Conservation (phyloP, 768 basidiomycete genomes). For the Mycena venus region DNA sequence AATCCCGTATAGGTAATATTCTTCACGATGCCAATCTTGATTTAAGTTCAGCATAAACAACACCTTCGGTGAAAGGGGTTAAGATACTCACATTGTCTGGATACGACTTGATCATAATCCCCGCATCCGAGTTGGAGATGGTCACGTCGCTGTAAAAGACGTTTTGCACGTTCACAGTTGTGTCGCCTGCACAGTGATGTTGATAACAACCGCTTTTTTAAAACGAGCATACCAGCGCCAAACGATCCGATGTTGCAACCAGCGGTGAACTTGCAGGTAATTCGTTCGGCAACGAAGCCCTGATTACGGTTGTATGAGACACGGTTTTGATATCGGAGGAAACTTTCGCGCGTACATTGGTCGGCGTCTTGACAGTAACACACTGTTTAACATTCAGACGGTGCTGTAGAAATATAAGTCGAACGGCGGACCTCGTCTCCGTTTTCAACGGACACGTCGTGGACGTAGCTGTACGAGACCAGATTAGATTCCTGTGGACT, state of each 20-base stretch:
- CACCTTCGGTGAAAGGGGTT: neutral
- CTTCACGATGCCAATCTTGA: conserved; percentile 31
- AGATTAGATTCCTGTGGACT: neutral
- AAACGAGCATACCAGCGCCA: conserved; percentile 20
- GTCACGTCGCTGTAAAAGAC: conserved; percentile 39
- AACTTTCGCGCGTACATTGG: conserved; percentile 21
- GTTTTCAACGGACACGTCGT: conserved; percentile 49
- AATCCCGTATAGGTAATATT: conserved; percentile 37
- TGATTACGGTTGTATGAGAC: neutral
- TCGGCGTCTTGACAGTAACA: conserved; percentile 49
- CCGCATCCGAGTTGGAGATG: conserved; percentile 38
- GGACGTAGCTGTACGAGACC: conserved; percentile 39
- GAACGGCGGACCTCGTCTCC: conserved; percentile 27
- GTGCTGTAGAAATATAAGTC: neutral
- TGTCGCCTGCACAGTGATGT: neutral
- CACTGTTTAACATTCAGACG: conserved; percentile 33
- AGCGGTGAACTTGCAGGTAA: conserved; percentile 36
- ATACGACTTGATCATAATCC: conserved; percentile 39
- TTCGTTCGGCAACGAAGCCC: conserved; percentile 35
- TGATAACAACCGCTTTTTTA: neutral
- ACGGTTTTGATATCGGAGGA: neutral
- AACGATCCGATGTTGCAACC: conserved; percentile 43
- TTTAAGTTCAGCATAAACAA: neutral
- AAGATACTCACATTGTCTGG: conserved; percentile 30
- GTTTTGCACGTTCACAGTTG: conserved; percentile 37